phyloP scores from a whole-genome alignment of 495 filamentous ascomycete genomes.

The Penicillium turbatum region DNA sequence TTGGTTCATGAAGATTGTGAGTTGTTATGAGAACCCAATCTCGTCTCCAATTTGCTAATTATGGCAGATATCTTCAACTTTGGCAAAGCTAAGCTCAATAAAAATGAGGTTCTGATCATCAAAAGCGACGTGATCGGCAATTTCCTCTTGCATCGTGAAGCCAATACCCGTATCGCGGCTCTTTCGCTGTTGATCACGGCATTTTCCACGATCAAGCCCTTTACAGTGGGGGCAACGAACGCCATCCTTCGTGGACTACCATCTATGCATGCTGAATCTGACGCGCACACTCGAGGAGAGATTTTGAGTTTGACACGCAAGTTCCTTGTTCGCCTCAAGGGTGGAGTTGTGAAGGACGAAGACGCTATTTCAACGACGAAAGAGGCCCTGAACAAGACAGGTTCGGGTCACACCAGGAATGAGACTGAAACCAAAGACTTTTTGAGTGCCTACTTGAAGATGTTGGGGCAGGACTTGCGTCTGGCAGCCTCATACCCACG shows the following conservation, averaged over 20 bases:
- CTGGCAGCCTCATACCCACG: slow-evolving; percentile 80
- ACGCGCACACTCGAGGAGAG: slow-evolving; percentile 76
- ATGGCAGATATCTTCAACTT: slow-evolving; percentile 28
- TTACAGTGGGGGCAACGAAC: slow-evolving; percentile 53
- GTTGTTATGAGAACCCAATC: slow-evolving; percentile 6
- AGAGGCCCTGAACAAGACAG: slow-evolving; percentile 7
- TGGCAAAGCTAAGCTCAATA: slow-evolving; percentile 11
- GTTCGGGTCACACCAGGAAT: slow-evolving; percentile 18
- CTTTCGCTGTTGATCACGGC: slow-evolving; percentile 71
- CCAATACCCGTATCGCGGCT: slow-evolving; percentile 65
- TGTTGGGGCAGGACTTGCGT: slow-evolving; percentile 66
- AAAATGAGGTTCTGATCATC: slow-evolving; percentile 27
- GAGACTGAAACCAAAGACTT: slow-evolving; percentile 54
- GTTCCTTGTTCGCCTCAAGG: slow-evolving; percentile 60
- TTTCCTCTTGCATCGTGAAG: slow-evolving; percentile 59
- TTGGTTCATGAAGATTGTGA: slow-evolving; percentile 70
- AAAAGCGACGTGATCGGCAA: slow-evolving; percentile 41
- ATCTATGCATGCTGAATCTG: slow-evolving; percentile 73
- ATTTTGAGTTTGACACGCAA: slow-evolving; percentile 62
- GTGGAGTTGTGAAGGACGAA: slow-evolving; percentile 29
- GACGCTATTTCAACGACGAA: slow-evolving; percentile 11
- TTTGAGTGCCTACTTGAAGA: slow-evolving; percentile 62
- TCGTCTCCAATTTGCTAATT: slow-evolving; percentile 12
- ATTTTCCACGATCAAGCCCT: slow-evolving; percentile 63
- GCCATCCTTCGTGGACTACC: slow-evolving; percentile 58